A percentile compares a stretch with the other conserved stretches of the same genome.
These are phyloP conservation scores for Elymus sibiricus DNA, from an alignment of 176 grass and related monocot species.

Conservation along the genomic window DNA sequence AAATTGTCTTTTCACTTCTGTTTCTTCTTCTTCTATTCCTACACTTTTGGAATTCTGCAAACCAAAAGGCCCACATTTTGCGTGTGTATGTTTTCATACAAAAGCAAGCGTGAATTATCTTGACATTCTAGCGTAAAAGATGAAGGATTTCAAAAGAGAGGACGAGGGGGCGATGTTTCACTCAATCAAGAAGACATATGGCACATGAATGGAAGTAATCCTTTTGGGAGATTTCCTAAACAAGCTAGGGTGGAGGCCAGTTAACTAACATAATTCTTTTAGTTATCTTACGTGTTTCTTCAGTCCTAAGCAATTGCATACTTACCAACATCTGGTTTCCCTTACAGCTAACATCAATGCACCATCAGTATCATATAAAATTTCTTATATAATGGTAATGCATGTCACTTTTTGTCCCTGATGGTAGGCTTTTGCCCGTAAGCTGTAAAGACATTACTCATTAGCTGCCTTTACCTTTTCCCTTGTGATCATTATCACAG, in stretches of 20 bases:
- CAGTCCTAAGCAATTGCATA: background rate
- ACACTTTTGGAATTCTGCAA: background rate
- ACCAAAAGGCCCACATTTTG: background rate
- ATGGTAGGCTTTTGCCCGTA: conserved; percentile 7
- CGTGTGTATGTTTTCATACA: background rate
- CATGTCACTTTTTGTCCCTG: conserved; percentile 18
- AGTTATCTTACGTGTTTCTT: background rate
- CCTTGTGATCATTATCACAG: conserved; percentile 9
- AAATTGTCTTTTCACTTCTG: too few relatives aligned
- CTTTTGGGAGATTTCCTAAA: too few relatives aligned
- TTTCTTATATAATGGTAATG: background rate
- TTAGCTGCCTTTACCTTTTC: background rate
- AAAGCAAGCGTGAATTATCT: background rate
- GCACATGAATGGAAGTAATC: too few relatives aligned
- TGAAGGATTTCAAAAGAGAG: background rate
- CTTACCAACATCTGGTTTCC: background rate
- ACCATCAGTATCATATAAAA: conserved; percentile 13
- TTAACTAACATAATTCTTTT: background rate
- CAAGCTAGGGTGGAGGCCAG: background rate
- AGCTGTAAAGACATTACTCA: conserved; percentile 15
- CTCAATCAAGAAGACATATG: background rate
- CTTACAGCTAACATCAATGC: background rate
- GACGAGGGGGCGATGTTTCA: background rate
- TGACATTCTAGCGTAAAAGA: background rate
- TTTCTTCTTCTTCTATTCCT: background rate